Conservation (phyloP, 768 basidiomycete genomes). For the Megacollybia marginata region DNA sequence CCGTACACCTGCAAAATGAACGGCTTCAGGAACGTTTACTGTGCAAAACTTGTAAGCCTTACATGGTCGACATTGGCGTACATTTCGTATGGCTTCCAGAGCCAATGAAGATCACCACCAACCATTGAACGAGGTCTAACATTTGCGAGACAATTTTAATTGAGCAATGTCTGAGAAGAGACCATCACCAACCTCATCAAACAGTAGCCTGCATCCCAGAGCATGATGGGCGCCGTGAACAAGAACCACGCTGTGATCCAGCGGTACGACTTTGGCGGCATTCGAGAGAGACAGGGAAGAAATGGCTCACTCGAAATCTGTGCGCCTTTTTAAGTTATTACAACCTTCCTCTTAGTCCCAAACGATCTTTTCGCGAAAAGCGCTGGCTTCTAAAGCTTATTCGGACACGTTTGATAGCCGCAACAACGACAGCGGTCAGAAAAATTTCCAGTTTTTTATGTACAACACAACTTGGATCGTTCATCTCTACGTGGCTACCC, state of each 20-base stretch:
- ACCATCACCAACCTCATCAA: slow-evolving; percentile 1
- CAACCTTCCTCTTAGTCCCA: not conserved
- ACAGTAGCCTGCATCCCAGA: slow-evolving; percentile 64
- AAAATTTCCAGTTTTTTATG: no score
- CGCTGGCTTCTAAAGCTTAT: no score
- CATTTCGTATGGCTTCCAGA: slow-evolving; percentile 68
- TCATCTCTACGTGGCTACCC: no score
- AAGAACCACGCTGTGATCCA: slow-evolving; percentile 54
- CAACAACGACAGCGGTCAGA: no score
- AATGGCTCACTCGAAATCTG: not conserved
- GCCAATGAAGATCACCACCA: slow-evolving; percentile 79
- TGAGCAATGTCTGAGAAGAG: slow-evolving; percentile 33
- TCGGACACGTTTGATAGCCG: no score
- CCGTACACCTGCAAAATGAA: slow-evolving; percentile 53
- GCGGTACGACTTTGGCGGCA: slow-evolving; percentile 28
- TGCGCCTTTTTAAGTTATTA: not conserved
- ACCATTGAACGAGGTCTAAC: slow-evolving; percentile 34
- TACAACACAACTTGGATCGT: no score
- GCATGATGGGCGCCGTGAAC: slow-evolving; percentile 49
- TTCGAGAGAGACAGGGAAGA: slow-evolving; percentile 3
- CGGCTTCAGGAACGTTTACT: slow-evolving; percentile 1
- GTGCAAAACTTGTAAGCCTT: slow-evolving; percentile 10
- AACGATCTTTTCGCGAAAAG: no score
- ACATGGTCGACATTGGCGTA: slow-evolving; percentile 48
- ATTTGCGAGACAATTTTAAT: slow-evolving; percentile 26